Percentiles rank a stretch among this genome's conserved stretches.
Conservation (phyloP, 345 rosid species). For the Murraya paniculata region DNA sequence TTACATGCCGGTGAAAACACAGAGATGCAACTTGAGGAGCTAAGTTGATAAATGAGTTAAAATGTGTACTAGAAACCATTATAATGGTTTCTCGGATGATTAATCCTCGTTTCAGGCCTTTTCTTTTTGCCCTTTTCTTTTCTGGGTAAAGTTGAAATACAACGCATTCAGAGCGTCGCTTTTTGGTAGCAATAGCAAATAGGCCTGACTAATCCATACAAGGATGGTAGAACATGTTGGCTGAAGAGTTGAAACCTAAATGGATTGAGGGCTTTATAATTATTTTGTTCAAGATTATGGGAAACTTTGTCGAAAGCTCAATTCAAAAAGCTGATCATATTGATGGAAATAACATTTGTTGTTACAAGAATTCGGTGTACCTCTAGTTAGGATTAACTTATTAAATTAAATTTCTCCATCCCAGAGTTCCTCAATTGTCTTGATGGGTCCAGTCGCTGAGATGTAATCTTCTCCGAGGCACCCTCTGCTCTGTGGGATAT, state of each 20-base stretch:
- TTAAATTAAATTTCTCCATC: conserved; percentile 40
- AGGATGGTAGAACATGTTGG: too few species aligned
- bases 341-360: not conserved
- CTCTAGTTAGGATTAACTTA: not conserved
- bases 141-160: not conserved
- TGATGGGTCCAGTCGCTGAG: conserved; percentile 36
- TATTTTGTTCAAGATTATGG: not conserved
- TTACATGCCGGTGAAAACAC: too few species aligned
- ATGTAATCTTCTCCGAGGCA: conserved; percentile 28
- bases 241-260: too few species aligned
- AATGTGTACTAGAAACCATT: not conserved
- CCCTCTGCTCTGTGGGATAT: conserved; percentile 48
- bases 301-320: not conserved
- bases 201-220: not conserved
- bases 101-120: too few species aligned
- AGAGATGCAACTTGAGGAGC: not conserved
- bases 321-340: not conserved
- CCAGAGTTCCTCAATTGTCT: conserved; percentile 39
- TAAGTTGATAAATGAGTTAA: not conserved
- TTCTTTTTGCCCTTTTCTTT: fast-evolving
- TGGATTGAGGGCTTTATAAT: too few species aligned
- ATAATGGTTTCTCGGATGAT: not conserved
- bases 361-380: not conserved
- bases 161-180: not conserved
- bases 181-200: too few species aligned